Evolutionary conservation across 176 grass and related monocot genomes (phyloP).

Genomic region (Musa beccarii): DNA sequence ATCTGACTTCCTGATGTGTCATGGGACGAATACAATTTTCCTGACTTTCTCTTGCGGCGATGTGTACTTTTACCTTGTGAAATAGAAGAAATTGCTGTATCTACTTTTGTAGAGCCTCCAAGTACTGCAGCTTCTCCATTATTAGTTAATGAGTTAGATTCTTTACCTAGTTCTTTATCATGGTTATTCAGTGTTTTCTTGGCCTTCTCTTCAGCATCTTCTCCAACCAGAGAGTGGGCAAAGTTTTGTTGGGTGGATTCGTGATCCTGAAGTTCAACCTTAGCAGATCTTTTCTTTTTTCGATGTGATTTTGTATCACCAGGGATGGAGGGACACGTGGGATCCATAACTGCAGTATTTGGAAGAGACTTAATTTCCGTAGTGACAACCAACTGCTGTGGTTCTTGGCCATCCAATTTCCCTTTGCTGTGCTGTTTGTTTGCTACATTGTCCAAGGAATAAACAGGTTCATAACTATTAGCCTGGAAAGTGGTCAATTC

Average conservation of each 20-base stretch:
- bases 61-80: background rate
- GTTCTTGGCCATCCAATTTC: slow-evolving; percentile 17
- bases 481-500: slow-evolving; percentile 1
- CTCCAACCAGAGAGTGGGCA: background rate
- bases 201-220: background rate
- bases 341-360: slow-evolving; percentile 19
- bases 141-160: background rate
- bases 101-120: slow-evolving; percentile 1
- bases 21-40: background rate
- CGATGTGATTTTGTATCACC: slow-evolving; percentile 18
- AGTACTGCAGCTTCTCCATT: background rate
- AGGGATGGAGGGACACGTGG: slow-evolving; percentile 1
- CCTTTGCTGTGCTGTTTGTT: slow-evolving; percentile 19
- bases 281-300: slow-evolving; percentile 32
- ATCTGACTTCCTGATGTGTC: background rate
- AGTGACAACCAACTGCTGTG: slow-evolving; percentile 16
- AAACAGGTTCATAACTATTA: slow-evolving; percentile 7
- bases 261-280: slow-evolving; percentile 28
- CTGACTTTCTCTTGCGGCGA: slow-evolving; percentile 3
- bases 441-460: slow-evolving; percentile 15
- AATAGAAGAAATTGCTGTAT: background rate
- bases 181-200: background rate
- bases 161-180: slow-evolving; percentile 6
- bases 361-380: slow-evolving; percentile 13
- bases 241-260: slow-evolving; percentile 9